These are phyloP conservation scores for Penicillium sp. DNA, from an alignment of 2,329 filamentous ascomycete species.

Conservation along the genomic window DNA sequence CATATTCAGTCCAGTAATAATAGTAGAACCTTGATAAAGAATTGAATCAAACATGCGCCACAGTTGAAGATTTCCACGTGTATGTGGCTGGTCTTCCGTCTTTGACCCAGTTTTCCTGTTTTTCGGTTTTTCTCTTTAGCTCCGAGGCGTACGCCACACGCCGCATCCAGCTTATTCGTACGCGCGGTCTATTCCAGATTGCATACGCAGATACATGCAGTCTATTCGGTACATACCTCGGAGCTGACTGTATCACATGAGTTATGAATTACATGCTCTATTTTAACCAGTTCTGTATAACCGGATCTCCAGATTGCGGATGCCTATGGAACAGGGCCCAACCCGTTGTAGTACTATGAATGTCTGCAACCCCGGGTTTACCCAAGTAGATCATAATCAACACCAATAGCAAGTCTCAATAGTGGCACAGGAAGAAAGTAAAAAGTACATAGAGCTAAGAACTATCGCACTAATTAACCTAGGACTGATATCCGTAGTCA, in stretches of 20 bases:
- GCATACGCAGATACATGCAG: background rate
- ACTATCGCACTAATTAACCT: too few species aligned
- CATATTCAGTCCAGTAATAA: too few species aligned
- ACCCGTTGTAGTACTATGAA: background rate
- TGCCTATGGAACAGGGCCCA: background rate
- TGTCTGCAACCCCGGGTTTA: too few species aligned
- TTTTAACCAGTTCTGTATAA: background rate
- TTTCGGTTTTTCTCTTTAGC: background rate
- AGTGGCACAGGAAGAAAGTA: too few species aligned
- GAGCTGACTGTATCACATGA: background rate
- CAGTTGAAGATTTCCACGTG: background rate
- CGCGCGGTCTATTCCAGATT: background rate
- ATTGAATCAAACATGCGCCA: background rate
- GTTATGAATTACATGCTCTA: background rate
- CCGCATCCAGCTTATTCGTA: background rate
- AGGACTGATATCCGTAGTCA: too few species aligned
- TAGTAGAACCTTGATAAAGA: too few species aligned
- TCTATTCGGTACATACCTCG: background rate
- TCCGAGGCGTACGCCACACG: background rate
- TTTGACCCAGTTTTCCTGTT: background rate
- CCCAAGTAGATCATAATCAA: too few species aligned
- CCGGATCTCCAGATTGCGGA: background rate
- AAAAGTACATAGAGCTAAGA: too few species aligned
- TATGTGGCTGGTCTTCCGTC: background rate
- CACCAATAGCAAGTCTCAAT: too few species aligned